Evolutionary conservation across 1,284 basidiomycete species (phyloP).

Genomic region (Phlebopus sp.): DNA sequence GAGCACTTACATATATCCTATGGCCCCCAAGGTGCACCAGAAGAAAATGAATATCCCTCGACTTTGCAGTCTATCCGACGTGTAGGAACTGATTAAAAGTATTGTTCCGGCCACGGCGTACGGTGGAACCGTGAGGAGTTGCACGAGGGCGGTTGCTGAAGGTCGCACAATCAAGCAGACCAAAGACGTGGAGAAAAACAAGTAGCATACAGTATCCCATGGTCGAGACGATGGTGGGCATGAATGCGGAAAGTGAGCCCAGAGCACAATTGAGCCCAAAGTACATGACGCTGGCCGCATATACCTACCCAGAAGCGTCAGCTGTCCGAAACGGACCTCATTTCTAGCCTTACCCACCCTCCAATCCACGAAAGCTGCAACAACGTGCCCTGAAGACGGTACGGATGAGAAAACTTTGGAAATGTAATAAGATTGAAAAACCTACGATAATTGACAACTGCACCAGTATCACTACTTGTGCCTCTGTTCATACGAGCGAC

Average conservation of each 20-base stretch:
- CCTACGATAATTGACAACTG: constrained; percentile 64
- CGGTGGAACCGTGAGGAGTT: constrained; percentile 78
- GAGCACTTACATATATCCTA: constrained; percentile 51
- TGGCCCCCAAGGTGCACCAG: constrained; percentile 49
- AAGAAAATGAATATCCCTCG: constrained; percentile 61
- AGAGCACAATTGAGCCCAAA: constrained; percentile 79
- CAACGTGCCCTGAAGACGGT: constrained; percentile 48
- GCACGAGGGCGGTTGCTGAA: constrained; percentile 51
- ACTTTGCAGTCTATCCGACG: constrained; percentile 71
- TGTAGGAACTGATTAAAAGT: constrained; percentile 59
- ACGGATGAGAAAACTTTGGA: not conserved
- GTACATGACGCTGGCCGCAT: constrained; percentile 64
- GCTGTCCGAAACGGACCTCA: not conserved
- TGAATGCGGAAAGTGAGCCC: constrained; percentile 77
- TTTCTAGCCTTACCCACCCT: constrained; percentile 42
- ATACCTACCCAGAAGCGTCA: constrained; percentile 42
- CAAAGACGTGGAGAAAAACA: not conserved
- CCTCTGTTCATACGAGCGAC: constrained; percentile 73
- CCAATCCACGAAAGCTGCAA: constrained; percentile 69
- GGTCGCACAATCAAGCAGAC: constrained; percentile 2
- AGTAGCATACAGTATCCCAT: constrained; percentile 54
- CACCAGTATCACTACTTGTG: constrained; percentile 63
- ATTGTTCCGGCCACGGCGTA: constrained; percentile 72
- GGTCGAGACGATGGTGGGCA: constrained; percentile 80
- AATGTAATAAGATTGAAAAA: not conserved